Conservation (phyloP, 176 grass and related monocot species). For the Eremochloa ophiuroides region DNA sequence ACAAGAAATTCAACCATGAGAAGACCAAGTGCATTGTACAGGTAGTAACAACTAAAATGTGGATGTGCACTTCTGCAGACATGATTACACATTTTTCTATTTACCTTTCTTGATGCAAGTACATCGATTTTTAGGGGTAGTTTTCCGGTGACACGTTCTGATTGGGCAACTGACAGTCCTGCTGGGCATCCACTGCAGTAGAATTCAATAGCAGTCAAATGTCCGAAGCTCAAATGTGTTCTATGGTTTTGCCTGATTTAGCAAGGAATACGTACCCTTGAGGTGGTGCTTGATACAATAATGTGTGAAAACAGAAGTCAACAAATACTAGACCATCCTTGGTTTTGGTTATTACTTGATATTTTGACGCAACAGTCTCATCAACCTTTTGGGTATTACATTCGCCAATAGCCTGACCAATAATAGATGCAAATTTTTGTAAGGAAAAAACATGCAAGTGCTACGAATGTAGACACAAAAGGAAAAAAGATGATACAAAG, state of each 20-base stretch:
- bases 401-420: constrained; percentile 79
- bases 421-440: constrained; percentile 17
- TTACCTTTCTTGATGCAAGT: constrained; percentile 76
- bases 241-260: constrained; percentile 6
- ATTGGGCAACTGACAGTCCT: constrained; percentile 74
- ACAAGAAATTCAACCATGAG: constrained; percentile 23
- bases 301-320: constrained; percentile 79
- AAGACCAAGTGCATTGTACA: constrained; percentile 12
- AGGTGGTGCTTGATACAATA: constrained; percentile 77
- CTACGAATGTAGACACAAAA: not conserved
- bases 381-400: constrained; percentile 58
- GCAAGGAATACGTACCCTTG: constrained; percentile 53
- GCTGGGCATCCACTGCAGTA: constrained; percentile 64
- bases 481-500: not conserved
- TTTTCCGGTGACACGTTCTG: constrained; percentile 81
- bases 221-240: not conserved
- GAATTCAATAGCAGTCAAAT: constrained; percentile 16
- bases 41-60: constrained; percentile 19
- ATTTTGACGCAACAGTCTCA: constrained; percentile 59
- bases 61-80: not conserved
- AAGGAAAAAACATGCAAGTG: not conserved
- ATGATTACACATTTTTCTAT: constrained; percentile 13
- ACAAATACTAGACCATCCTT: constrained; percentile 65
- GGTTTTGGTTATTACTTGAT: constrained; percentile 52
- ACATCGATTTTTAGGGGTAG: constrained; percentile 66